phyloP scores from a whole-genome alignment of 306 rosid genomes.

The Cucumis melo region DNA sequence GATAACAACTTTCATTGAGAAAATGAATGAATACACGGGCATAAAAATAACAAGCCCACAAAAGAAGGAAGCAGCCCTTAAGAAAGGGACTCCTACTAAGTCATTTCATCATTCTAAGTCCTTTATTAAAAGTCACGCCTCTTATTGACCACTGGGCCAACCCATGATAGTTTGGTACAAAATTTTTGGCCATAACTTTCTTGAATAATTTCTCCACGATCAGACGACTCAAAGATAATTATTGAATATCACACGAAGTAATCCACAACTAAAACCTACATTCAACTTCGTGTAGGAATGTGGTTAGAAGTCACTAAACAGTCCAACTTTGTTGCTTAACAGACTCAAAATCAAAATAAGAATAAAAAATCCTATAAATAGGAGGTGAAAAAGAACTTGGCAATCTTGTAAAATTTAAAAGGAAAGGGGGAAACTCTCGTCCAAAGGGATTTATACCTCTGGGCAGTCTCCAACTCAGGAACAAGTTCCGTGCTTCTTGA shows the following conservation, averaged over 20 bases:
- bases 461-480: constrained; percentile 87
- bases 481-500: constrained; percentile 84
- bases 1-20: no score
- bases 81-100: no score
- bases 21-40: no score
- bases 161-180: not conserved
- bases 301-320: constrained; percentile 1
- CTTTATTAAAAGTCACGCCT: no score
- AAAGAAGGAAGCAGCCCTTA: no score
- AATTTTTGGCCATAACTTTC: not conserved
- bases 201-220: not conserved
- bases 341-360: not conserved
- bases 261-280: not conserved
- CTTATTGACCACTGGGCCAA: no score
- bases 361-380: not conserved
- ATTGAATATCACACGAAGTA: not conserved
- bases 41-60: no score
- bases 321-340: not conserved
- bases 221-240: not conserved
- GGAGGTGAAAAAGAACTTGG: not conserved
- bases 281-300: not conserved
- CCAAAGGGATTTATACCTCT: constrained; percentile 46
- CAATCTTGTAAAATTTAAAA: not conserved
- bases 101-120: no score
- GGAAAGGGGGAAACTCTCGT: not conserved